Base-by-base conservation (phyloP, 495 filamentous ascomycete species). In the Peziza echinospora region DNA sequence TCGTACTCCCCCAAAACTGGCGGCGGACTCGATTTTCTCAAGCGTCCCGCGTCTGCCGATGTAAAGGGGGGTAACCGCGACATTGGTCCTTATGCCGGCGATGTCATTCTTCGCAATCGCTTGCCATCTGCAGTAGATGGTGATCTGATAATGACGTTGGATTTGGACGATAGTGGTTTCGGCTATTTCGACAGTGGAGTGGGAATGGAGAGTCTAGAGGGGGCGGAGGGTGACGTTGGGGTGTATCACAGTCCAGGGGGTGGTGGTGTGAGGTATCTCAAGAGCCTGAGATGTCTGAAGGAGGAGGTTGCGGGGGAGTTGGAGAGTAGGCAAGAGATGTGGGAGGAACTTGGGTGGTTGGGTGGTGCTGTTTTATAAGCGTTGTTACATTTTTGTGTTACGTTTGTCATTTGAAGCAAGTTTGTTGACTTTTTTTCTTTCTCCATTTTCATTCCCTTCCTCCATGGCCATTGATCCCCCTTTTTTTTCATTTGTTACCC, bases 261-360 rank as follows among this genome's bases (percentile, higher is more conserved):
- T 34, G 2, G 45, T 41, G n/a, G 22, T 45, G 11, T 26, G 45
- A 21, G 26, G 52, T 41, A 23, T 19, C 37, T 50, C 3, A 55
- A 53, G 26, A 41, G 49, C 2, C 25, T 58, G 13, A 42, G 44
- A 26, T 58, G 55, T 10, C 43, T 58, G 49, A 49, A 55, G 10
- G 55, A 58, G 25, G 55, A 58, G 26, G 55, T 58, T 42, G 48
- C 48, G 2, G 55, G 55, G 5, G 55, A 58, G 23, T 41, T 58
- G n/a, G 48, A 53, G 6, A 54, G 55, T 55, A 51, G 48, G 26
- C 44, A 45, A 8, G 55, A 58, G 22, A 26, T 58, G 23, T 55
- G 47, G 24, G 48, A 48, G 21, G 55, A 58, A 16, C 44, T 58
- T n/a, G 55, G 55, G 7, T 58, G 57, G 11, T 44, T 58, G 22